phyloP scores from a whole-genome alignment of 2,329 filamentous ascomycete genomes.

The Exophiala viscosa region DNA sequence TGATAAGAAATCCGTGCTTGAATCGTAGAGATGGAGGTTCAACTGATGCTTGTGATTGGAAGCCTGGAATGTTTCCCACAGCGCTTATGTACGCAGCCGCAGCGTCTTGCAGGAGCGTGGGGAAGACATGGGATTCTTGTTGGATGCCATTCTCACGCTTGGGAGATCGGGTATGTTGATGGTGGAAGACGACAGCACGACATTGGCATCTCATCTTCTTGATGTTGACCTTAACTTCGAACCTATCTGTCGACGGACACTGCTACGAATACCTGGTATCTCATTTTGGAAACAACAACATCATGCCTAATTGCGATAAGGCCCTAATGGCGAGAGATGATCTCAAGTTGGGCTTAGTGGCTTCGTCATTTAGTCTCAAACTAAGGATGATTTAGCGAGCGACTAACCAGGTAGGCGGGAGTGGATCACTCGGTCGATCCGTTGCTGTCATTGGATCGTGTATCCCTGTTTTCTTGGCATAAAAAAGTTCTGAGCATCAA shows the following conservation, averaged over 20 bases:
- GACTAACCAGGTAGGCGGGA: neutral
- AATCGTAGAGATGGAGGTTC: neutral
- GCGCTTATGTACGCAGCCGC: constrained; percentile 4
- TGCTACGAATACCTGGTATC: neutral
- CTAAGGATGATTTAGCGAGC: neutral
- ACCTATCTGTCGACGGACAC: neutral
- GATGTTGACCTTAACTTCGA: too few species aligned
- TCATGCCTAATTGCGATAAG: too few species aligned
- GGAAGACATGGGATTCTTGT: neutral
- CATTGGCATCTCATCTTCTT: too few species aligned
- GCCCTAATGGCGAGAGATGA: neutral
- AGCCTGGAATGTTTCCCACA: neutral
- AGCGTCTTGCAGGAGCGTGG: constrained; percentile 2
- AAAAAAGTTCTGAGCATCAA: constrained; percentile 1
- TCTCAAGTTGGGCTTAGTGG: neutral
- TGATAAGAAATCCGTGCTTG: constrained; percentile 2
- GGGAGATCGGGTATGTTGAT: too few species aligned
- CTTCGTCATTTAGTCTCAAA: neutral
- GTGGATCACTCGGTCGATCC: neutral
- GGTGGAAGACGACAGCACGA: too few species aligned
- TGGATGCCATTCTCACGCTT: too few species aligned
- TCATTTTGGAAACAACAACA: too few species aligned
- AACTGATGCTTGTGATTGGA: constrained; percentile 8
- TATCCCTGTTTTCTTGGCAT: constrained; percentile 6
- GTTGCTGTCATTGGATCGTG: neutral